A percentile compares a stretch with the other conserved stretches of the same genome.
Evolutionary conservation across 441 rosid species (phyloP).

Genomic region (Mallotus japonicus): DNA sequence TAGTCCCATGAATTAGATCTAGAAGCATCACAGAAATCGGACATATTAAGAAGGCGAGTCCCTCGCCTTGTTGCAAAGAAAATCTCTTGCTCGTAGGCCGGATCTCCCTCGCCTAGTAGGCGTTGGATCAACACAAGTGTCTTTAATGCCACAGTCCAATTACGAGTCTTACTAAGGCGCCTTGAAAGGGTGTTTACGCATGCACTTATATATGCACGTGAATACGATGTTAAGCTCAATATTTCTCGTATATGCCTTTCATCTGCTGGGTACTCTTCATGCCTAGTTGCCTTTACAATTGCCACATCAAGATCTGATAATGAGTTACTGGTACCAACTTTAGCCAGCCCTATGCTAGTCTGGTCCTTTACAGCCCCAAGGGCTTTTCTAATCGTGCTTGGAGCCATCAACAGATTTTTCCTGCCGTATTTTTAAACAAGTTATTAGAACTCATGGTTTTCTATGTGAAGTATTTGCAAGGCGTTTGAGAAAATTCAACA

Average conservation of each 20-base stretch:
- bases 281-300: constrained; percentile 81
- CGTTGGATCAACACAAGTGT: constrained; percentile 67
- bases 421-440: no score
- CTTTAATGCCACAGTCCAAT: constrained; percentile 90
- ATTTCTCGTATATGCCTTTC: constrained; percentile 74
- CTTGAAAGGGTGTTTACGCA: constrained; percentile 54
- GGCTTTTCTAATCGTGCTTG: constrained; percentile 63
- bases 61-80: constrained; percentile 87
- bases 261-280: constrained; percentile 76
- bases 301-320: constrained; percentile 77
- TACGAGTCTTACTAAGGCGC: constrained; percentile 77
- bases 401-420: constrained; percentile 40
- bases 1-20: constrained; percentile 69
- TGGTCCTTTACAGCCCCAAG: constrained; percentile 83
- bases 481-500: no score
- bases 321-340: constrained; percentile 60
- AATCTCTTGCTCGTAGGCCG: constrained; percentile 78
- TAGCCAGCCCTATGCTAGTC: constrained; percentile 86
- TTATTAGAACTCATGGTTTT: no score
- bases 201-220: constrained; percentile 52
- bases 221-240: constrained; percentile 62
- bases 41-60: constrained; percentile 76
- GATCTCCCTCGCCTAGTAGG: constrained; percentile 66
- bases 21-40: constrained; percentile 68
- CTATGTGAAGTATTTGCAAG: no score